These are phyloP conservation scores for Perkinsus marinus DNA, from an alignment of 169 alveolate genomes.

Conservation along the genomic window DNA sequence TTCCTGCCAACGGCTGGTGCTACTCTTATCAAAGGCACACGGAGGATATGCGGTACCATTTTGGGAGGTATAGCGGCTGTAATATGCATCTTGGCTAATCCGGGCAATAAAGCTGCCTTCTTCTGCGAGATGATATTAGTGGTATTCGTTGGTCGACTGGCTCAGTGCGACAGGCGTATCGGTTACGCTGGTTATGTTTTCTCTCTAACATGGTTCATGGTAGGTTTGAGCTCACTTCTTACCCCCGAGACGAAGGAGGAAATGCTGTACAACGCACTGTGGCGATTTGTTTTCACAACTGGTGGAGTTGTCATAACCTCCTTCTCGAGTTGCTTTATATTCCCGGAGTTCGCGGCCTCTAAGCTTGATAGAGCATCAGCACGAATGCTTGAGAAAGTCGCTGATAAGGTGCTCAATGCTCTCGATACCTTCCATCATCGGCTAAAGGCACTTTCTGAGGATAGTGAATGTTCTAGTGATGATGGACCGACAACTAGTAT, in stretches of 20 bases:
- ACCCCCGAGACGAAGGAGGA: not conserved
- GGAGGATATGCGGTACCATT: not conserved
- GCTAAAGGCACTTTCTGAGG: not conserved
- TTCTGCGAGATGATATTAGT: not conserved
- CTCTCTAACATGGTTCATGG: not conserved
- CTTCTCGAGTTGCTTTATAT: not conserved
- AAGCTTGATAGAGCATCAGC: not conserved
- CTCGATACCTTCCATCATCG: not conserved
- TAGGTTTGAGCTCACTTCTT: not conserved
- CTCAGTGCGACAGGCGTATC: not conserved
- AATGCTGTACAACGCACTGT: not conserved
- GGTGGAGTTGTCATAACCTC: not conserved
- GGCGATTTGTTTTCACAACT: not conserved
- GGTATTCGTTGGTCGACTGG: not conserved
- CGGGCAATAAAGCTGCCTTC: not conserved
- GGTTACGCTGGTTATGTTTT: not conserved
- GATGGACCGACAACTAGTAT: not conserved
- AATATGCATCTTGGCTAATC: not conserved
- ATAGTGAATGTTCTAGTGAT: not conserved
- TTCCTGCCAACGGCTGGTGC: not conserved
- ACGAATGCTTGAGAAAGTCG: not conserved
- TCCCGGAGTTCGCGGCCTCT: not conserved
- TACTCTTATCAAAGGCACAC: not conserved
- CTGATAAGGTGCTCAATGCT: too few species aligned
- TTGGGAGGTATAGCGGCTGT: not conserved